phyloP scores from a whole-genome alignment of 2,329 filamentous ascomycete genomes.

The Alternaria dauci region DNA sequence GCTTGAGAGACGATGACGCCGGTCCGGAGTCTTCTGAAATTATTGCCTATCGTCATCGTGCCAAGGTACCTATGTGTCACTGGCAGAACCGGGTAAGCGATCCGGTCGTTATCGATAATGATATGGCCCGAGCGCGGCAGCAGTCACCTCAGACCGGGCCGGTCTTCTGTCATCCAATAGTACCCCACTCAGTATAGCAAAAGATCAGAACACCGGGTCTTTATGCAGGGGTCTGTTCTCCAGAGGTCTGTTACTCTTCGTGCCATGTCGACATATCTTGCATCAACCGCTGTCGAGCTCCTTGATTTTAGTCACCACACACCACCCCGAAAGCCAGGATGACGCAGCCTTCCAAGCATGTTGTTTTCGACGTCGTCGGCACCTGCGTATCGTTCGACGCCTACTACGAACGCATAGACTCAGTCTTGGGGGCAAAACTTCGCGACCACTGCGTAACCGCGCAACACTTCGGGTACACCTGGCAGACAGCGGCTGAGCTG shows the following conservation, averaged over 20 bases:
- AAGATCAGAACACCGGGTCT: not conserved
- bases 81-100: slow-evolving; percentile 9
- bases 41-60: not conserved
- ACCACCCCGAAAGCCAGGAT: slow-evolving; percentile 1
- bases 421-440: slow-evolving; percentile 16
- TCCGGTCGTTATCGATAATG: not conserved
- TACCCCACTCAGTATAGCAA: not conserved
- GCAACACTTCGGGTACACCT: slow-evolving; percentile 22
- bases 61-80: slow-evolving; percentile 4
- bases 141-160: slow-evolving; percentile 6
- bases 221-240: not conserved
- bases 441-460: slow-evolving; percentile 12
- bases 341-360: slow-evolving; percentile 14
- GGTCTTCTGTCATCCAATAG: not conserved
- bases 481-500: slow-evolving; percentile 24
- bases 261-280: not conserved
- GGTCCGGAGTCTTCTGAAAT: not conserved
- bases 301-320: not conserved
- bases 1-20: not conserved
- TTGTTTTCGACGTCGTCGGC: slow-evolving; percentile 23
- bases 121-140: not conserved
- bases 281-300: not conserved
- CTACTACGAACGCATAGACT: slow-evolving; percentile 20
- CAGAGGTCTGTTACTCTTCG: not conserved
- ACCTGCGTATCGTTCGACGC: slow-evolving; percentile 24